A percentile compares a stretch with the other conserved stretches of the same genome.
phyloP scores from a whole-genome alignment of 768 basidiomycete species.

The Leccinum aurantiacum region DNA sequence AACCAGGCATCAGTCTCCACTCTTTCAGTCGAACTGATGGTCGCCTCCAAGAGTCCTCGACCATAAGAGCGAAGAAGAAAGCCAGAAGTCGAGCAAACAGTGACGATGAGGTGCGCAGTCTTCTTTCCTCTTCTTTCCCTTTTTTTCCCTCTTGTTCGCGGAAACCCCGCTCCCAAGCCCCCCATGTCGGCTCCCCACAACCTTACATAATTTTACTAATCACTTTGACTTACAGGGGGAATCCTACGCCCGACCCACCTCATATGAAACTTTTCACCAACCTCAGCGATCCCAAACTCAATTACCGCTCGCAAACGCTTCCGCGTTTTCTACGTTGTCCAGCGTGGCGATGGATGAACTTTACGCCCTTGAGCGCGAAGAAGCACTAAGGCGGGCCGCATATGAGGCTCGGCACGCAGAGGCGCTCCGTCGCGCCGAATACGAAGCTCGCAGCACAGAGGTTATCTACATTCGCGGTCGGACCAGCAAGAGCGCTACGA shows the following conservation, averaged over 20 bases:
- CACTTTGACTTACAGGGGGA: constrained; percentile 40
- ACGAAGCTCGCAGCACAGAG: constrained; percentile 53
- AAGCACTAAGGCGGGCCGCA: constrained; percentile 81
- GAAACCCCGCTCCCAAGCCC: constrained; percentile 7
- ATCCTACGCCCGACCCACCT: constrained; percentile 59
- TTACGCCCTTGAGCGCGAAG: constrained; percentile 82
- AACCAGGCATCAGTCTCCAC: constrained; percentile 27
- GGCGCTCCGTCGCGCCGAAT: constrained; percentile 62
- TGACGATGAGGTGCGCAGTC: constrained; percentile 75
- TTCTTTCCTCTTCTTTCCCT: neutral
- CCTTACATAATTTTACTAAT: constrained; percentile 28
- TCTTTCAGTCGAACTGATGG: constrained; percentile 21
- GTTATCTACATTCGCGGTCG: constrained; percentile 37
- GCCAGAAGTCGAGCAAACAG: constrained; percentile 76
- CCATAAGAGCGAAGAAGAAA: constrained; percentile 65
- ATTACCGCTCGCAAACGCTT: constrained; percentile 32
- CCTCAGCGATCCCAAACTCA: constrained; percentile 31
- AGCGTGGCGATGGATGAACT: constrained; percentile 86
- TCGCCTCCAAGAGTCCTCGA: constrained; percentile 25
- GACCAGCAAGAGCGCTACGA: constrained; percentile 65
- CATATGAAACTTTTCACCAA: constrained; percentile 40
- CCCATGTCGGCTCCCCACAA: constrained; percentile 27
- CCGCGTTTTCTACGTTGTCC: constrained; percentile 68
- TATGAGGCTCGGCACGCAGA: constrained; percentile 79
- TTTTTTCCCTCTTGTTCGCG: neutral